These are phyloP conservation scores for Metschnikowia lochheadii DNA, from an alignment of 805 yeast species.

Conservation along the genomic window DNA sequence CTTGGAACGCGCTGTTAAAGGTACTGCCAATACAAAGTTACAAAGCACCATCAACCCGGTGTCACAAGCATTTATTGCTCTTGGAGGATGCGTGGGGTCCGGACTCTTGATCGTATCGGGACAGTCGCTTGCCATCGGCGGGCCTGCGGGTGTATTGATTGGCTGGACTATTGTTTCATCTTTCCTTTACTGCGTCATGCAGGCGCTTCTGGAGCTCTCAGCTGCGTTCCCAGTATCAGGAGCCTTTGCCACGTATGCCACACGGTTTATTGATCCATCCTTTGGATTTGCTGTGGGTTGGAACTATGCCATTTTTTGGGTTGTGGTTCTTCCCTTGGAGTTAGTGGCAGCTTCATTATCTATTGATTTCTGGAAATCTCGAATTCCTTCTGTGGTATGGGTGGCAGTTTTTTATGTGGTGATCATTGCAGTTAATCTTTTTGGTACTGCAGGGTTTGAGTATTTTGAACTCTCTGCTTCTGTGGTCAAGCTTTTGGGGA, in stretches of 20 bases:
- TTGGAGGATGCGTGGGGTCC: conserved; percentile 42
- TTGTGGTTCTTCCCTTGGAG: conserved; percentile 40
- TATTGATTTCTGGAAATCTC: conserved; percentile 37
- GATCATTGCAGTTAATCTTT: conserved; percentile 31
- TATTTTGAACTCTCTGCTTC: conserved; percentile 36
- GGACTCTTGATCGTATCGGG: conserved; percentile 41
- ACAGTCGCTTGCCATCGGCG: conserved; percentile 32
- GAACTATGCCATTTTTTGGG: conserved; percentile 44
- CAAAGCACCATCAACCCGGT: conserved; percentile 16
- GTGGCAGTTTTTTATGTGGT: conserved; percentile 37
- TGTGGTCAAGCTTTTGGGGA: conserved; percentile 33
- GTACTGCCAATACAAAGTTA: conserved; percentile 10
- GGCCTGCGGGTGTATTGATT: conserved; percentile 34
- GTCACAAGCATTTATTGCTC: conserved; percentile 30
- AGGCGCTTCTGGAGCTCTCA: conserved; percentile 38
- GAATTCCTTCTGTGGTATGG: conserved; percentile 40
- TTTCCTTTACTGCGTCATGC: conserved; percentile 42
- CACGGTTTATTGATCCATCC: conserved; percentile 40
- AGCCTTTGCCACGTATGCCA: conserved; percentile 39
- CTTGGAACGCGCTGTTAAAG: conserved; percentile 15
- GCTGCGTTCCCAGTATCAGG: conserved; percentile 38
- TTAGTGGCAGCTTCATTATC: conserved; percentile 41
- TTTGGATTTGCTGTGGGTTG: conserved; percentile 46
- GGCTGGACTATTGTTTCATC: conserved; percentile 40
- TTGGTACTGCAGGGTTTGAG: conserved; percentile 35